These are phyloP conservation scores for Paramecium pentaurelia DNA, from an alignment of 73 alveolate species.

Conservation along the genomic window DNA sequence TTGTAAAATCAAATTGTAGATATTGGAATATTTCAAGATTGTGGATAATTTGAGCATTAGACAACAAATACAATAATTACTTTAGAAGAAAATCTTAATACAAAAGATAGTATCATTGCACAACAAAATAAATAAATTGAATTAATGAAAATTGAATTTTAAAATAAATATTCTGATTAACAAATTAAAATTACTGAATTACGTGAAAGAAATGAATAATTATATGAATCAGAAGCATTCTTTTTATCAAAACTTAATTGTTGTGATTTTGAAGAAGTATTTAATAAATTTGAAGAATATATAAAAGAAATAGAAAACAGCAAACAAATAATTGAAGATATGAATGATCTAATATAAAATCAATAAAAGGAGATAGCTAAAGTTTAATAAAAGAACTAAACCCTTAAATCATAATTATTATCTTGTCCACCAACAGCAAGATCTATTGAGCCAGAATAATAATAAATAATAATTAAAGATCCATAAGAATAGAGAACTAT, in stretches of 20 bases:
- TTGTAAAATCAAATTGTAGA: not conserved
- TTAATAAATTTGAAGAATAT: not conserved
- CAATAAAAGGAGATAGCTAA: not conserved
- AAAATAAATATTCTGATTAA: not conserved
- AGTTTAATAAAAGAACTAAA: not conserved
- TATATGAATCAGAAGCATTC: not conserved
- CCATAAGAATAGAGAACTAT: not conserved
- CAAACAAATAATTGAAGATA: not conserved
- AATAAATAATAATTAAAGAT: not conserved
- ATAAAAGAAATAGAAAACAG: not conserved
- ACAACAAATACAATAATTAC: not conserved
- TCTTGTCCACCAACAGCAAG: slow-evolving; percentile 1
- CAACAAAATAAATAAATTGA: not conserved
- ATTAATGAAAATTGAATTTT: not conserved
- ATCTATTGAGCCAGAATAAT: not conserved
- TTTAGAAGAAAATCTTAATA: not conserved
- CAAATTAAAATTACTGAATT: not conserved
- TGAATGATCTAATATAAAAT: not conserved
- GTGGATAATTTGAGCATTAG: not conserved
- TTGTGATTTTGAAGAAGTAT: not conserved
- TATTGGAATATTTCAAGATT: not conserved
- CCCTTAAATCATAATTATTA: not conserved
- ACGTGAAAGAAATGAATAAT: not conserved
- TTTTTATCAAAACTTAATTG: not conserved
- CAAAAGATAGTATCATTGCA: not conserved